Percentiles rank a stretch among this genome's conserved stretches.
phyloP scores from a whole-genome alignment of 495 filamentous ascomycete species.

The Daldinia vernicosa region DNA sequence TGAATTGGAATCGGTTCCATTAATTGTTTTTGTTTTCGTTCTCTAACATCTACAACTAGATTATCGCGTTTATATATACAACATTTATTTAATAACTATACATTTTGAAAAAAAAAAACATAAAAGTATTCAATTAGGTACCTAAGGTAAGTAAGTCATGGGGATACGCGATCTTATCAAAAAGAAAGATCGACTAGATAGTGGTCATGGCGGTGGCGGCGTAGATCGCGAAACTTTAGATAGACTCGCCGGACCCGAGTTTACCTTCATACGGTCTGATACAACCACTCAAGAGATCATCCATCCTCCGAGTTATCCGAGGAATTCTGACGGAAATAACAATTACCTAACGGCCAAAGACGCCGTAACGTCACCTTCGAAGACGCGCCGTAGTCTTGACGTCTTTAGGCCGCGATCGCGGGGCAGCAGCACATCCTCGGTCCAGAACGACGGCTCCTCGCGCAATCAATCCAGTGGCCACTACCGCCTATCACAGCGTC shows the following conservation, averaged over 20 bases:
- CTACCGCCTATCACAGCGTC: slow-evolving; percentile 70
- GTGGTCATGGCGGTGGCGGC: slow-evolving; percentile 50
- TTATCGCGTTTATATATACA: neutral
- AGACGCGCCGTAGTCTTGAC: slow-evolving; percentile 47
- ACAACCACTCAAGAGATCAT: slow-evolving; percentile 82
- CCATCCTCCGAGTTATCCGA: slow-evolving; percentile 65
- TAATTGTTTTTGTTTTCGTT: slow-evolving; percentile 1
- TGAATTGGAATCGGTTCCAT: slow-evolving; percentile 2
- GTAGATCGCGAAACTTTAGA: slow-evolving; percentile 44
- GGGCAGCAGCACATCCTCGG: slow-evolving; percentile 58
- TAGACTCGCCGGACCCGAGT: slow-evolving; percentile 65
- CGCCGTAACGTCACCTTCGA: slow-evolving; percentile 30
- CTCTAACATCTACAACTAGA: neutral
- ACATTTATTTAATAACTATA: neutral
- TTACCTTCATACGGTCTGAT: slow-evolving; percentile 86
- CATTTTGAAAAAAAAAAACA: neutral
- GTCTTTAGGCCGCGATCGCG: slow-evolving; percentile 53
- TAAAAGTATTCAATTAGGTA: neutral
- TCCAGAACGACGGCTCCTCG: slow-evolving; percentile 47
- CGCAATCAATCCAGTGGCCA: slow-evolving; percentile 46
- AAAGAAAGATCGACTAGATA: slow-evolving; percentile 68
- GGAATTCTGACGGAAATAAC: neutral
- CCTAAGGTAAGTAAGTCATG: slow-evolving; percentile 58
- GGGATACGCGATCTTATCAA: slow-evolving; percentile 76
- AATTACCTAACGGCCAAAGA: slow-evolving; percentile 49